phyloP scores from a whole-genome alignment of 768 basidiomycete species.

The Arthromyces matolae region DNA sequence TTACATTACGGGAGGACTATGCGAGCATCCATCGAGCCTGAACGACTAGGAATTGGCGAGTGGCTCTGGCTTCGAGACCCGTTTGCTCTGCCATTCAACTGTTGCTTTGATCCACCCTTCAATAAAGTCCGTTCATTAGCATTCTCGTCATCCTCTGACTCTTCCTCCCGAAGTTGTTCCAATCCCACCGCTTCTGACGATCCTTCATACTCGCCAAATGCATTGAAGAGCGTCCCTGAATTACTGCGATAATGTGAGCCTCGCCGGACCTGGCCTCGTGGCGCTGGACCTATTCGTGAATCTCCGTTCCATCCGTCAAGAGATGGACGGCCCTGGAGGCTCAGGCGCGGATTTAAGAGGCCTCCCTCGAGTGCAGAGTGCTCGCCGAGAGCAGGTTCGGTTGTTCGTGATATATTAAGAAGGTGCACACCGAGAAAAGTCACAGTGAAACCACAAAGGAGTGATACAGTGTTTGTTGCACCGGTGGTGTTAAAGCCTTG shows the following conservation, averaged over 20 bases:
- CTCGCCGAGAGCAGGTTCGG: constrained; percentile 41
- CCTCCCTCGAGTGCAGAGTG: constrained; percentile 57
- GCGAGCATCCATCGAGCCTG: constrained; percentile 14
- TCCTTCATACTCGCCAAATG: constrained; percentile 60
- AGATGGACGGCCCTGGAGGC: constrained; percentile 76
- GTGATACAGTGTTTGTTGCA: constrained; percentile 77
- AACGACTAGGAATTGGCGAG: constrained; percentile 39
- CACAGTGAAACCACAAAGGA: constrained; percentile 85
- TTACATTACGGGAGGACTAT: constrained; percentile 13
- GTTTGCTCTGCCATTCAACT: constrained; percentile 21
- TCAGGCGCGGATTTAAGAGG: constrained; percentile 74
- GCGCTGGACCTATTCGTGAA: constrained; percentile 23
- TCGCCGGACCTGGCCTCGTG: constrained; percentile 51
- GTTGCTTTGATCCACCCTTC: constrained; percentile 22
- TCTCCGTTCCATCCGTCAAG: constrained; percentile 69
- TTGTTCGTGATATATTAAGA: constrained; percentile 72
- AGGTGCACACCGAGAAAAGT: constrained; percentile 98
- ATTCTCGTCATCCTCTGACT: constrained; percentile 44
- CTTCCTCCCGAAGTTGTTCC: constrained; percentile 64
- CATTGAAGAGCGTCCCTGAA: constrained; percentile 64
- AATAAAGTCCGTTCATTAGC: constrained; percentile 44
- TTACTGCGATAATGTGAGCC: constrained; percentile 65
- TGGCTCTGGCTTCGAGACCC: constrained; percentile 53
- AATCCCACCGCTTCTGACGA: constrained; percentile 47
- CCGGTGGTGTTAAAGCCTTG: constrained; percentile 93